Percentiles rank a stretch among this genome's conserved stretches.
These are phyloP conservation scores for Vickermania ingenoplastis DNA, from an alignment of 208 protist genomes.

Conservation along the genomic window DNA sequence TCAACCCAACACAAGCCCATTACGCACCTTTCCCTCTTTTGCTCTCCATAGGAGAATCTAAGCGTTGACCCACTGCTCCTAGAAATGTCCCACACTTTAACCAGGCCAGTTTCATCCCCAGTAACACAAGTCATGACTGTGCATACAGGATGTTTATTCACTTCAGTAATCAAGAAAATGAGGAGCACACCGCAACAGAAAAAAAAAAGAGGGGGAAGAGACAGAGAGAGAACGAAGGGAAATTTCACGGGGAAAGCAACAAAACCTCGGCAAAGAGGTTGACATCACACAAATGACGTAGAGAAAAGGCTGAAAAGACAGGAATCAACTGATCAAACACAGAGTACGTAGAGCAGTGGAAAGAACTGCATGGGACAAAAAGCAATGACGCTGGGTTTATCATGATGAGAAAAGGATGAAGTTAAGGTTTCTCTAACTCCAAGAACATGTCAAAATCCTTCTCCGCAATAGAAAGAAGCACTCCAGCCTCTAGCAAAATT, in stretches of 20 bases:
- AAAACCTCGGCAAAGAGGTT: too few relatives aligned
- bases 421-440: conserved; percentile 23
- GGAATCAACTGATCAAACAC: too few relatives aligned
- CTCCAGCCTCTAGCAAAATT: conserved; percentile 82
- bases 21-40: conserved; percentile 47
- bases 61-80: conserved; percentile 56
- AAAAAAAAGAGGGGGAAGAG: not conserved
- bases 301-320: too few relatives aligned
- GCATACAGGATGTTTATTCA: conserved; percentile 5
- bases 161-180: not conserved
- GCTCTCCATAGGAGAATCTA: conserved; percentile 54
- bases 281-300: too few relatives aligned
- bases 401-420: too few relatives aligned
- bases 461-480: conserved; percentile 66
- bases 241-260: too few relatives aligned
- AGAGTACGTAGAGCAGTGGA: too few relatives aligned
- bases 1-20: conserved; percentile 74
- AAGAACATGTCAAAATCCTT: conserved; percentile 69
- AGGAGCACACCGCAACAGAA: conserved; percentile 4
- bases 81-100: conserved; percentile 79
- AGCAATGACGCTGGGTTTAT: too few relatives aligned
- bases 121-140: conserved; percentile 72
- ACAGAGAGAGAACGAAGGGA: not conserved
- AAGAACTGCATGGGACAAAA: too few relatives aligned
- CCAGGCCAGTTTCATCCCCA: conserved; percentile 72